Base-by-base conservation (phyloP, 208 protist species). In the Novymonas esmeraldas region DNA sequence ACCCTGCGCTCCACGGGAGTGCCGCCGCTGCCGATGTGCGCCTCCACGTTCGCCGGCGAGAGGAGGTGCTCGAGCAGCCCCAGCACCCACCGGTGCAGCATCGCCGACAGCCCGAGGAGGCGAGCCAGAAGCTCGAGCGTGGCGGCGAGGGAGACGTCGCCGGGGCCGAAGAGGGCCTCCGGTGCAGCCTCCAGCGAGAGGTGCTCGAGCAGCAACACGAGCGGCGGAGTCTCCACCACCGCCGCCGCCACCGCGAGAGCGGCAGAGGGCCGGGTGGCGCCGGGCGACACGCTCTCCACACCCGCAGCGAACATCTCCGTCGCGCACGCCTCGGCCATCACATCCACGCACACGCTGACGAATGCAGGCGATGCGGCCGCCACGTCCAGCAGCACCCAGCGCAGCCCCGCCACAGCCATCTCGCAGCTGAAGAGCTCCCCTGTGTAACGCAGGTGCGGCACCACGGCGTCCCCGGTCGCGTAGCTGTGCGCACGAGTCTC, bases 91-190 rank as follows among this genome's bases (percentile, higher is more conserved):
- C 69, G 69, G 38, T 63, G 57, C 24, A 74, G 82, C 10, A 78
- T 50, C 36, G 44, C 29, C 0, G 84, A 90, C n/a, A 93, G 74
- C 2, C 79, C 67, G 5, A 55, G 34, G 1, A 89, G 41, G 6
- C 64, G 42, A 11, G 42, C 46, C 13, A 90, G 58, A 0, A 89
- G 49, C 22, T 71, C 67, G 50, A 88, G 71, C 33, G 78, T 70
- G 26, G 52, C 26, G 20, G 64, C 26, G 7, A 93, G 63, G 6
- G 81, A 81, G 0, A 69, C 64, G 11, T 52, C 42, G 3, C 55
- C 38, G 16, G 42, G 24, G 24, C 87, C 84, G 63, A 93, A 93
- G 44, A 90, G 49, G 33, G 73, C 69, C 24, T 85, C 84, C 7
- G 84, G 71, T 10, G 68, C 33, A 7, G 78, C 55, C 16, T 48